Evolutionary conservation across 768 basidiomycete species (phyloP).

Genomic region (Hygrocybe coccinea): DNA sequence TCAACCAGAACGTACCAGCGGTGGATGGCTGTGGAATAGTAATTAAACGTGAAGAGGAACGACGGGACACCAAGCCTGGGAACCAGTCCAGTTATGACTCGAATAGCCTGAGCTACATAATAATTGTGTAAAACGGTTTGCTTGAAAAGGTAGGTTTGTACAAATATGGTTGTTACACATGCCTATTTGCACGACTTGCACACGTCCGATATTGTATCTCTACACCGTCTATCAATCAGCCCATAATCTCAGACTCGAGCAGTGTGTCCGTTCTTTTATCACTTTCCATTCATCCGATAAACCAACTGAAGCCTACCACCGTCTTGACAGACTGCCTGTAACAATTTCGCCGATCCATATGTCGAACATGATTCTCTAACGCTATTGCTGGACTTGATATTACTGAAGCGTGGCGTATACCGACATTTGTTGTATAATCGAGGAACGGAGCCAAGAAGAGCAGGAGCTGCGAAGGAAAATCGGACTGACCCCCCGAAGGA

Average conservation of each 20-base stretch:
- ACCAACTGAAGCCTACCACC: not conserved
- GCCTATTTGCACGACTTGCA: slow-evolving; percentile 81
- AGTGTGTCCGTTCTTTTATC: slow-evolving; percentile 57
- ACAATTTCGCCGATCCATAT: slow-evolving; percentile 76
- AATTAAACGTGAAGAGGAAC: no score
- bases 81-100: no score
- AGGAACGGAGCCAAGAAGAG: slow-evolving; percentile 55
- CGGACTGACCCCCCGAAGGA: slow-evolving; percentile 11
- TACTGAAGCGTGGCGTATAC: slow-evolving; percentile 78
- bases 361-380: slow-evolving; percentile 78
- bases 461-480: slow-evolving; percentile 6
- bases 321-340: slow-evolving; percentile 48
- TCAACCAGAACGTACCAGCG: no score
- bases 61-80: no score
- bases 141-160: no score
- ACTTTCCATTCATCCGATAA: slow-evolving; percentile 1
- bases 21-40: no score
- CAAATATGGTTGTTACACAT: no score
- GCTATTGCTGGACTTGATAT: slow-evolving; percentile 71
- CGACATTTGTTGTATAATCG: slow-evolving; percentile 79
- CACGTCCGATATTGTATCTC: slow-evolving; percentile 55
- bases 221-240: slow-evolving; percentile 81
- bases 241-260: slow-evolving; percentile 74
- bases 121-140: no score
- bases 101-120: no score